These are phyloP conservation scores for Scenedesmus sp. DNA, from an alignment of 163 green algal genomes.

Conservation along the genomic window DNA sequence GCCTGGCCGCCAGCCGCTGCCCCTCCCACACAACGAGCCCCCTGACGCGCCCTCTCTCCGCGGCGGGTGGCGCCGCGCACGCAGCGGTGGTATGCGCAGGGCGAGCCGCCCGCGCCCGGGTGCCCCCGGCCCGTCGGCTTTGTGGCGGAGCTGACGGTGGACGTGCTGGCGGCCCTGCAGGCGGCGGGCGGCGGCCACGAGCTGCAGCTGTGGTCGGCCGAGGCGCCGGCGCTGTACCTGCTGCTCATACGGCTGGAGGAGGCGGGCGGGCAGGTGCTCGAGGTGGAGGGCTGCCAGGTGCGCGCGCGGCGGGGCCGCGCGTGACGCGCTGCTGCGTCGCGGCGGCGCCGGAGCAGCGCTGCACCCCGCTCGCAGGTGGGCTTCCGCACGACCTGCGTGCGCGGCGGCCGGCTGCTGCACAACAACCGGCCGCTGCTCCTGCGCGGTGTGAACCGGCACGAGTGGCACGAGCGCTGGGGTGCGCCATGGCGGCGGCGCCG, in stretches of 20 bases:
- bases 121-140: too few relatives aligned
- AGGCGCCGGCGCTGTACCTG: conserved; percentile 87
- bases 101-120: too few relatives aligned
- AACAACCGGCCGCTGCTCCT: conserved; percentile 80
- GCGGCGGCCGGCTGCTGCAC: conserved; percentile 71
- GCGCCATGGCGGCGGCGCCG: conserved; percentile 38
- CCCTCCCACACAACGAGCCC: neutral
- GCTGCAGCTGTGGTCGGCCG: conserved; percentile 84
- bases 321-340: too few relatives aligned
- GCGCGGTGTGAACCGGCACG: conserved; percentile 88
- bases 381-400: conserved; percentile 71
- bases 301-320: too few relatives aligned
- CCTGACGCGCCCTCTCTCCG: neutral
- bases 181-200: neutral
- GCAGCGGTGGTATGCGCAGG: conserved; percentile 28
- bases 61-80: too few relatives aligned
- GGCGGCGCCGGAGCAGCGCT: too few relatives aligned
- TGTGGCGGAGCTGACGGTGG: neutral
- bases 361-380: conserved; percentile 83
- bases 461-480: conserved; percentile 76
- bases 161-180: conserved; percentile 2
- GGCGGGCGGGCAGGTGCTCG: conserved; percentile 17
- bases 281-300: conserved; percentile 43
- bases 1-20: neutral
- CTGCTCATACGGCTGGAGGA: conserved; percentile 78